Percentiles rank a stretch among this genome's conserved stretches.
Conservation (phyloP, 805 yeast genomes). For the Candida berthetii region DNA sequence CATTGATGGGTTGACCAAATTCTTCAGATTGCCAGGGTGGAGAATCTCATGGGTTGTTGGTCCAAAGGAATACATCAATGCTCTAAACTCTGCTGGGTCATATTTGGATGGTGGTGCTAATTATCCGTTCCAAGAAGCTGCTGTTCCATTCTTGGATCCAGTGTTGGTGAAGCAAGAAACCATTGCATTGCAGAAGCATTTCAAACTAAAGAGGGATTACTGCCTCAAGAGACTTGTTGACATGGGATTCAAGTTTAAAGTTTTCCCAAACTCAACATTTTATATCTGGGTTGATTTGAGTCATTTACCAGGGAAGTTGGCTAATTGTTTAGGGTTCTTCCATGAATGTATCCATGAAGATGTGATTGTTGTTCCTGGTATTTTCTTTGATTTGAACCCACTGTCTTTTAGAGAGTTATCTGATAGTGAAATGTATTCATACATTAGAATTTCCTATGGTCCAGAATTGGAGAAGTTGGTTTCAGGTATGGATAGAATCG, state of each 20-base stretch:
- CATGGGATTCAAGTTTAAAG: constrained; percentile 49
- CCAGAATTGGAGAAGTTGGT: constrained; percentile 46
- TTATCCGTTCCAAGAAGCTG: constrained; percentile 57
- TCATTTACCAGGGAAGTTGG: constrained; percentile 48
- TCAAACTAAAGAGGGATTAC: constrained; percentile 51
- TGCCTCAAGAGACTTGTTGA: constrained; percentile 38
- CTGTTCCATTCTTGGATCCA: constrained; percentile 49
- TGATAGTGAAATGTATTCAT: constrained; percentile 55
- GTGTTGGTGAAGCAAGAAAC: constrained; percentile 42
- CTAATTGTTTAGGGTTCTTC: constrained; percentile 55
- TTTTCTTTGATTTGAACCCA: constrained; percentile 56
- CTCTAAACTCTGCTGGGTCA: constrained; percentile 53
- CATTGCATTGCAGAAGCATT: constrained; percentile 51
- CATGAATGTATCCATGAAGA: constrained; percentile 57
- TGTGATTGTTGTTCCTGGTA: constrained; percentile 57
- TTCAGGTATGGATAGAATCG: constrained; percentile 57
- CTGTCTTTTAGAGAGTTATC: constrained; percentile 37
- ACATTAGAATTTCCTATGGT: constrained; percentile 53
- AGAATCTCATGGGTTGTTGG: constrained; percentile 60
- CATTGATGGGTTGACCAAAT: constrained; percentile 54
- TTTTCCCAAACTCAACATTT: constrained; percentile 51
- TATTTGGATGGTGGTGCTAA: constrained; percentile 57
- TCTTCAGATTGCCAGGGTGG: constrained; percentile 61
- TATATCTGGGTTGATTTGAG: constrained; percentile 53
- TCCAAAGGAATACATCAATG: constrained; percentile 51